Evolutionary conservation across 257 asterid species (phyloP).

Genomic region (Solanum gandarillasii): DNA sequence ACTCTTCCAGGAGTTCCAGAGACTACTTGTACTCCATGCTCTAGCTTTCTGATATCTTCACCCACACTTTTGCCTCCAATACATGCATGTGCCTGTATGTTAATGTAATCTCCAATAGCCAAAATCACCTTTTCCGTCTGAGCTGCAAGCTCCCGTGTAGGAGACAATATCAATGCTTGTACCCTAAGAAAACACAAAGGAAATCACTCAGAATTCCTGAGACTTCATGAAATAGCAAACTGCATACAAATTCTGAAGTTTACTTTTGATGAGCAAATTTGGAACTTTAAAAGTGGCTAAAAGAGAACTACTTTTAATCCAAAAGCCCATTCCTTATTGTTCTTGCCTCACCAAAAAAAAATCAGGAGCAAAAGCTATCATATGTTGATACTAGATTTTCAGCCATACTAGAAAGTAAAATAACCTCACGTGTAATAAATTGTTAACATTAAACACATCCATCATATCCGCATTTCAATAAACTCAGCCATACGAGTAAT

Average conservation of each 20-base stretch:
- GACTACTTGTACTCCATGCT: slow-evolving; percentile 95
- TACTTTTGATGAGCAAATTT: not conserved
- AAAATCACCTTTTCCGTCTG: slow-evolving; percentile 86
- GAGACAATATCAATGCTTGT: slow-evolving; percentile 90
- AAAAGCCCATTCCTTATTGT: not conserved
- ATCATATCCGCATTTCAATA: not conserved
- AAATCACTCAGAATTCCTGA: not conserved
- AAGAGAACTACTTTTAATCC: not conserved
- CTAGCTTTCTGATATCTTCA: slow-evolving; percentile 85
- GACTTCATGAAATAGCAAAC: not conserved
- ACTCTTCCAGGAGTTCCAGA: slow-evolving; percentile 99
- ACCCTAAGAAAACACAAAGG: slow-evolving; percentile 38
- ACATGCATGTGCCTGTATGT: slow-evolving; percentile 91
- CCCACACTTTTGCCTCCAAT: slow-evolving; percentile 97
- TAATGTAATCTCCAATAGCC: slow-evolving; percentile 84
- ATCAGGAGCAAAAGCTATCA: not conserved
- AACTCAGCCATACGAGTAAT: not conserved
- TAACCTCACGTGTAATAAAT: not conserved
- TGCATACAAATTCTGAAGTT: not conserved
- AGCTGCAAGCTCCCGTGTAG: slow-evolving; percentile 94
- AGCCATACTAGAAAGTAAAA: not conserved
- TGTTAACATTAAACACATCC: not conserved
- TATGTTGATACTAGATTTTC: not conserved
- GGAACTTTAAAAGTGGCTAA: not conserved
- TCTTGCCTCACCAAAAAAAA: not conserved